Conservation (phyloP, 169 alveolate species). For the Cryptosporidium parvum region DNA sequence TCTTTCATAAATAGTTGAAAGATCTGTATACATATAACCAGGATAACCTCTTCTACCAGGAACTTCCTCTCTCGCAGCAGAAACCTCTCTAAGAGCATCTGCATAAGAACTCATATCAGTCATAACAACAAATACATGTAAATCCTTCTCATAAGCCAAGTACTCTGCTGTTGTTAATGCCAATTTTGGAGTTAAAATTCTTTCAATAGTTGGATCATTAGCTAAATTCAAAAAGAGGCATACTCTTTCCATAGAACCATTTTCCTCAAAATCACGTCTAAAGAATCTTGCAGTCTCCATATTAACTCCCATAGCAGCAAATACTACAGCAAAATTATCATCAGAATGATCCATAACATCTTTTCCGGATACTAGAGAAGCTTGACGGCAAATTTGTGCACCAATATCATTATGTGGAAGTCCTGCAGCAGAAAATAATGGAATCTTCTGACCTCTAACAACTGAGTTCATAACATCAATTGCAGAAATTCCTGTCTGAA, state of each 20-base stretch:
- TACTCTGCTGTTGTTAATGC: conserved; percentile 99
- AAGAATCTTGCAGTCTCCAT: conserved; percentile 99
- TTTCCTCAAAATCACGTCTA: conserved; percentile 99
- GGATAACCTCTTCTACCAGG: conserved; percentile 99
- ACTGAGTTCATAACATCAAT: conserved; percentile 99
- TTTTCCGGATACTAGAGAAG: conserved; percentile 97
- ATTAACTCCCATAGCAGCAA: conserved; percentile 99
- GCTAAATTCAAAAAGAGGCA: conserved; percentile 99
- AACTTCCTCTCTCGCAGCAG: conserved; percentile 99
- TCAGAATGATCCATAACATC: conserved; percentile 97
- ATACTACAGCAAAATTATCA: conserved; percentile 99
- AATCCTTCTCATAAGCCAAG: conserved; percentile 97
- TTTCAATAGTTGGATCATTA: conserved; percentile 99
- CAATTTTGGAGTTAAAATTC: conserved; percentile 97
- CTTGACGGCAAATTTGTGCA: conserved; percentile 99
- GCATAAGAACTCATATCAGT: conserved; percentile 99
- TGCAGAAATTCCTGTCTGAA: conserved; percentile 99
- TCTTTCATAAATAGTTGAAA: conserved; percentile 98
- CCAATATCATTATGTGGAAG: conserved; percentile 99
- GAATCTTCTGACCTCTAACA: conserved; percentile 99
- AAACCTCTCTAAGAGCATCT: conserved; percentile 99
- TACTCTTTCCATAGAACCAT: conserved; percentile 99
- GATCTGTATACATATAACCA: conserved; percentile 99
- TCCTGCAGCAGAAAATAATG: conserved; percentile 99
- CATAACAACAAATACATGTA: conserved; percentile 98